Evolutionary conservation across 768 basidiomycete species (phyloP).

Genomic region (Krasilnikovozyma curviuscula): DNA sequence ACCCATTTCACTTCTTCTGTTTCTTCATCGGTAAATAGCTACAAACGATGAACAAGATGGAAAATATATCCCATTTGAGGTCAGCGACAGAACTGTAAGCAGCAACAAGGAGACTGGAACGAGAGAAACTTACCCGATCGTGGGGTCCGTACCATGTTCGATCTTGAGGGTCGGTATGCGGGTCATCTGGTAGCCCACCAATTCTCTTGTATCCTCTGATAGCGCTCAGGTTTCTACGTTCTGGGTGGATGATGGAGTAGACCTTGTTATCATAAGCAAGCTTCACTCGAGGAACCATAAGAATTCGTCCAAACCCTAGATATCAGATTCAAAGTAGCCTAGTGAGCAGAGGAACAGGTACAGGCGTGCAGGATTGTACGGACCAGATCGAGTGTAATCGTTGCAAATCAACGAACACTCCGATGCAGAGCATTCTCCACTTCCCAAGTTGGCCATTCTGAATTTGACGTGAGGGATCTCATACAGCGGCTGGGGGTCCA

Average conservation of each 20-base stretch:
- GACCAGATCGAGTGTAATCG: constrained; percentile 12
- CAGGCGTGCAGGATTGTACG: too few species aligned
- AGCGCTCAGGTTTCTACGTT: constrained; percentile 75
- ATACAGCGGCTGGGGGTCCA: constrained; percentile 94
- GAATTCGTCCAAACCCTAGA: constrained; percentile 81
- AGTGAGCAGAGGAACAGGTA: too few species aligned
- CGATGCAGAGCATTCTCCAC: constrained; percentile 80
- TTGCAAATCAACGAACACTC: constrained; percentile 93
- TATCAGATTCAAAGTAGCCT: constrained; percentile 40
- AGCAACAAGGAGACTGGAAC: too few species aligned
- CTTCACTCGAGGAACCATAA: constrained; percentile 96
- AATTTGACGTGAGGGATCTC: constrained; percentile 73
- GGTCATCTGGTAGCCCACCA: constrained; percentile 94
- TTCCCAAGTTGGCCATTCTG: constrained; percentile 77
- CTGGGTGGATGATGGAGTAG: constrained; percentile 82
- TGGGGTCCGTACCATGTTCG: constrained; percentile 64
- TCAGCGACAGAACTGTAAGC: too few species aligned
- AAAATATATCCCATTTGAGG: too few species aligned
- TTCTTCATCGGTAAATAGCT: constrained; percentile 77
- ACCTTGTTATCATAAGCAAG: constrained; percentile 87
- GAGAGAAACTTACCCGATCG: too few species aligned
- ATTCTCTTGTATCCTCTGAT: constrained; percentile 82
- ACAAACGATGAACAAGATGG: too few species aligned
- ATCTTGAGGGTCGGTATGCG: constrained; percentile 89
- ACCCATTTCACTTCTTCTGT: constrained; percentile 52